Evolutionary conservation across 345 rosid genomes (phyloP).

Genomic region (Crucihimalaya himalaica): DNA sequence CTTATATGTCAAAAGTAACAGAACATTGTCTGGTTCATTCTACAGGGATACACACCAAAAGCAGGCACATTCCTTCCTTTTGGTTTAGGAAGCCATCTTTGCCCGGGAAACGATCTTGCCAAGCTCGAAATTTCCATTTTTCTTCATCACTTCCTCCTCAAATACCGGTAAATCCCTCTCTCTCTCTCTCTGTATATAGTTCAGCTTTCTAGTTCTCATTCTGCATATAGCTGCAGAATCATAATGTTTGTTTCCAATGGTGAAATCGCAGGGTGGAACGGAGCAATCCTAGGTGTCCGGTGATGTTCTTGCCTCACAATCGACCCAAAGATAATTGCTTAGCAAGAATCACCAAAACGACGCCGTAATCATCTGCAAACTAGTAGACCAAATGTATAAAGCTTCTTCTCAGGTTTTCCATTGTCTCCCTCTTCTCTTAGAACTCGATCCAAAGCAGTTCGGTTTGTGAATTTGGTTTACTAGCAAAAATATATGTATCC

Average conservation of each 20-base stretch:
- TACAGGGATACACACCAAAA: conserved; percentile 55
- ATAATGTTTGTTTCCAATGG: conserved; percentile 1
- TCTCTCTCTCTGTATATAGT: background rate
- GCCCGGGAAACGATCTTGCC: conserved; percentile 92
- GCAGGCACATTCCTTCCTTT: conserved; percentile 80
- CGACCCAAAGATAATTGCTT: conserved; percentile 44
- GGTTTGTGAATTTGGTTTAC: conserved; percentile 14
- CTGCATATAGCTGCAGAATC: background rate
- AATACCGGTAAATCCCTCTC: conserved; percentile 43
- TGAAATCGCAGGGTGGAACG: conserved; percentile 33
- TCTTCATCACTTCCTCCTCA: conserved; percentile 79
- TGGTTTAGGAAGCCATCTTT: conserved; percentile 78
- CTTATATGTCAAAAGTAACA: background rate
- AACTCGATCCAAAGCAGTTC: conserved; percentile 13
- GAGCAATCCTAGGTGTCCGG: conserved; percentile 33
- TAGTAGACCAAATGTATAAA: conserved; percentile 9
- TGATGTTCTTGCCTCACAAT: conserved; percentile 42
- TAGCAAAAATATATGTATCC: background rate
- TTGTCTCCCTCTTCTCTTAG: conserved; percentile 6
- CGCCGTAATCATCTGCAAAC: conserved; percentile 19
- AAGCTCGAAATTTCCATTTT: conserved; percentile 79
- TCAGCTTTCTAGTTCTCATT: background rate
- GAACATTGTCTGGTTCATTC: conserved; percentile 1
- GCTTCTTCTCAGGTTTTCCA: conserved; percentile 17
- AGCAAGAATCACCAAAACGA: conserved; percentile 42